Evolutionary conservation across 1,139 yeast genomes (phyloP), one percentile per base, ranked within the genome.

Genomic region (Candida sp.): DNA sequence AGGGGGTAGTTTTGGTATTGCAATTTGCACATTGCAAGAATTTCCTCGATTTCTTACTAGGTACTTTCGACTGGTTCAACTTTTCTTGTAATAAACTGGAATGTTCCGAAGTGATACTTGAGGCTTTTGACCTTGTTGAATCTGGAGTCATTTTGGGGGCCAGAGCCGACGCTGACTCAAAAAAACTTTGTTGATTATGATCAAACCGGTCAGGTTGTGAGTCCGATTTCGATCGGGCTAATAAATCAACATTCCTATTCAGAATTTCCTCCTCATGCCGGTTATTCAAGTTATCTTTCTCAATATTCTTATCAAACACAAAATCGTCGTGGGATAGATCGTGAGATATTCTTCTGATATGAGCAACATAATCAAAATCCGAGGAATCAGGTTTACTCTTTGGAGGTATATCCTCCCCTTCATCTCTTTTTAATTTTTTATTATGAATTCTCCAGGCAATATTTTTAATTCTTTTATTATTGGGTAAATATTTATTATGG

Each of bases 371-470:
- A 55, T 73, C 78, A 51, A 73, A 73, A 42, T 72, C 77, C 29
- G 29, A 25, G 9, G 8, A 6, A 9, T 25, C 8, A 9, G 29
- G 29, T 6, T 25, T 9, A n/a, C n/a, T n/a, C n/a, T n/a, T n/a
- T n/a, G n/a, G n/a, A n/a, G n/a, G n/a, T n/a, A n/a, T n/a, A n/a
- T n/a, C n/a, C 8, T 25, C 8, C 8, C 8, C 8, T 9, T 30
- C 33, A 12, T 30, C 11, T n/a, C 33, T 33, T 22, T 37, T 37
- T 39, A 60, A 36, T 51, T 73, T 72, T 38, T 57, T 58, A 53
- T 70, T 72, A 43, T 73, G 76, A 44, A 73, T 71, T 45, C 79
- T 57, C 77, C 77, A 73, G 5, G 79, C 78, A 22, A 73, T 64
- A 53, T 73, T 73, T 37, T 72, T 62, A 23, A 73, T 71, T 40